A percentile compares a stretch with the other conserved stretches of the same genome.
Evolutionary conservation across 176 grass and related monocot species (phyloP).

Genomic region (Lolium perenne): DNA sequence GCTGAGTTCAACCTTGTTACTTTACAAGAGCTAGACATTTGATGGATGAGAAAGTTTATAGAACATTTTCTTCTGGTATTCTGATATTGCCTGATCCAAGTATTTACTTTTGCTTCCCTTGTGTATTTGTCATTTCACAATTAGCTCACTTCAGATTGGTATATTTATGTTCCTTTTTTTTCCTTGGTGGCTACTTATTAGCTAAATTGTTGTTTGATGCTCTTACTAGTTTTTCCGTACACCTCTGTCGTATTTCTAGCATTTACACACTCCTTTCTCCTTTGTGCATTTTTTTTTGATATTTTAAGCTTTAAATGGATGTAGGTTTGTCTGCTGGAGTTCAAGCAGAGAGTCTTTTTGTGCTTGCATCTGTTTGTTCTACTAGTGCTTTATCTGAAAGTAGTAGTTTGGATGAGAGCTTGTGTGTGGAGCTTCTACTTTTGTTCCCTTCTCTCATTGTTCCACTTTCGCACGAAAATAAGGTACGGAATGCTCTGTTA

Average conservation of each 20-base stretch:
- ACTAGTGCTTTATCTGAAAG: conserved; percentile 66
- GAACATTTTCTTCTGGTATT: conserved; percentile 9
- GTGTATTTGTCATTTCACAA: not conserved
- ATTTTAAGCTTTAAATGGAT: conserved; percentile 29
- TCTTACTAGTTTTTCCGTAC: conserved; percentile 21
- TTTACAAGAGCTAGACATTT: conserved; percentile 3
- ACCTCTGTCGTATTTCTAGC: conserved; percentile 2
- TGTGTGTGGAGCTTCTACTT: conserved; percentile 65
- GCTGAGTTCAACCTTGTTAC: conserved; percentile 32
- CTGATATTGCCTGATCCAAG: not conserved
- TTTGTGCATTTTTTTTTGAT: conserved; percentile 24
- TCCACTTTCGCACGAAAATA: conserved; percentile 79
- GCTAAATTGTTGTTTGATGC: conserved; percentile 12
- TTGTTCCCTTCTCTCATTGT: conserved; percentile 78
- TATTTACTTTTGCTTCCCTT: conserved; percentile 3
- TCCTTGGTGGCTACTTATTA: not conserved
- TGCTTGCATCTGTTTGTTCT: conserved; percentile 63
- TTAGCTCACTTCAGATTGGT: conserved; percentile 19
- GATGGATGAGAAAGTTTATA: conserved; percentile 2
- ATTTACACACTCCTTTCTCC: not conserved
- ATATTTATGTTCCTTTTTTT: not conserved
- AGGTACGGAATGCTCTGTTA: conserved; percentile 49
- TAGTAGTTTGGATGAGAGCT: conserved; percentile 69
- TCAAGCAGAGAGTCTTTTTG: conserved; percentile 70
- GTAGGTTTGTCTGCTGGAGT: conserved; percentile 62